These are phyloP conservation scores for Curvularia eragrostidis DNA, from an alignment of 2,329 filamentous ascomycete species.

Conservation along the genomic window DNA sequence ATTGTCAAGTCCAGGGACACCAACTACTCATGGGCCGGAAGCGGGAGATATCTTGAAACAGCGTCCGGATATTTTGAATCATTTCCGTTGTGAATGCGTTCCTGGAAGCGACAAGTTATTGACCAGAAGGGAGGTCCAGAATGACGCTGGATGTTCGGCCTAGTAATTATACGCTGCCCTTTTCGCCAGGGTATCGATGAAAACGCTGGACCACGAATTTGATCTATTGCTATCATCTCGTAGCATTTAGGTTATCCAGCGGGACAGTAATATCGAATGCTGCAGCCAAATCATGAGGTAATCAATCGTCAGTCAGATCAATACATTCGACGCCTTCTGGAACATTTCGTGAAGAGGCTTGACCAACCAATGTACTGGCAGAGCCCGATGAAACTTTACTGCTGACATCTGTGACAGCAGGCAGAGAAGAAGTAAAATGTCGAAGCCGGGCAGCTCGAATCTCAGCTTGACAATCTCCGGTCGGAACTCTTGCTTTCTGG, in stretches of 20 bases:
- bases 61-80: slow-evolving; percentile 5
- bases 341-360: neutral
- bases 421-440: slow-evolving; percentile 10
- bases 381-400: neutral
- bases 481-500: neutral
- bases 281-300: too few relatives aligned
- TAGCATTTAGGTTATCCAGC: too few relatives aligned
- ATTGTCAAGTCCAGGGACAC: neutral
- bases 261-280: too few relatives aligned
- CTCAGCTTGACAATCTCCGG: slow-evolving; percentile 1
- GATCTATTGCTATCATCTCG: too few relatives aligned
- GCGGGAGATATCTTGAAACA: slow-evolving; percentile 11
- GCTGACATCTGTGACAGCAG: neutral
- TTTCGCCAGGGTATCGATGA: too few relatives aligned
- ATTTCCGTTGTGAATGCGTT: neutral
- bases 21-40: slow-evolving; percentile 9
- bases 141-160: neutral
- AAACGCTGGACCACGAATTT: too few relatives aligned
- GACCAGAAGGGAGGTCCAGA: slow-evolving; percentile 1
- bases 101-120: slow-evolving; percentile 1
- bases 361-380: neutral
- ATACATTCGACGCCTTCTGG: slow-evolving; percentile 16
- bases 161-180: slow-evolving; percentile 1
- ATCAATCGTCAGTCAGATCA: slow-evolving; percentile 23
- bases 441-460: slow-evolving; percentile 25